Evolutionary conservation across 2,329 filamentous ascomycete genomes (phyloP), one percentile per base, ranked within the genome.

Genomic region (Thielaviopsis cerberus): DNA sequence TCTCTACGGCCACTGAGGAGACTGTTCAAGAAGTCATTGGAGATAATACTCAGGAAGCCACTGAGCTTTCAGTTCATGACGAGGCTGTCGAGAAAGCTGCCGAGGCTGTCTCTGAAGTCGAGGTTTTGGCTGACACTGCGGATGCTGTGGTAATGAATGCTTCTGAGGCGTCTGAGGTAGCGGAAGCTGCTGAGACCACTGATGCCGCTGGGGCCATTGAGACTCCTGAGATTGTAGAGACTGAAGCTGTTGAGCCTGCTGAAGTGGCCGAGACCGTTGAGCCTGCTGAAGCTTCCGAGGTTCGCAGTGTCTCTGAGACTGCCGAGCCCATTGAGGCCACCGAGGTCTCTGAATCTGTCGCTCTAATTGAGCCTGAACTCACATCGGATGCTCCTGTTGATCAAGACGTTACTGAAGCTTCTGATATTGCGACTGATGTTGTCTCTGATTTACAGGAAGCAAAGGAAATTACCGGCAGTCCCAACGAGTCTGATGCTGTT

Each of bases 351-450:
- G 57, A 62, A 11, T 26, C 56, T 5, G n/a, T 24, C 10, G 30
- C 34, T 41, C 20, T 23, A 3, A 22, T 34, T 55, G 53, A 41
- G 6, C 11, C 51, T 8, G 51, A 25, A 10, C 15, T 13, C 15
- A 27, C 24, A 15, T 5, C 3, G 11, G 71, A 73, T 59, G 67
- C 64, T 4, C 65, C 72, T 61, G 10, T 25, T 20, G 69, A 68
- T 4, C 59, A 64, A 59, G 59, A 63, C 59, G 63, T 64, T 62
- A 62, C 25, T 17, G 41, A 20, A 50, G 30, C 7, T 22, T 37
- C 23, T n/a, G 15, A 34, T 4, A 15, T 10, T 15, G 10, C 30
- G 10, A 34, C 37, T 25, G 45, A 22, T 48, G 55, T 25, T 30
- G 54, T 25, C 15, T 45, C 56, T 13, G 30, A 53, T n/a, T n/a